Evolutionary conservation across 2,329 filamentous ascomycete genomes (phyloP), one percentile per base, ranked within the genome.

Genomic region (Aspergillus proliferans): DNA sequence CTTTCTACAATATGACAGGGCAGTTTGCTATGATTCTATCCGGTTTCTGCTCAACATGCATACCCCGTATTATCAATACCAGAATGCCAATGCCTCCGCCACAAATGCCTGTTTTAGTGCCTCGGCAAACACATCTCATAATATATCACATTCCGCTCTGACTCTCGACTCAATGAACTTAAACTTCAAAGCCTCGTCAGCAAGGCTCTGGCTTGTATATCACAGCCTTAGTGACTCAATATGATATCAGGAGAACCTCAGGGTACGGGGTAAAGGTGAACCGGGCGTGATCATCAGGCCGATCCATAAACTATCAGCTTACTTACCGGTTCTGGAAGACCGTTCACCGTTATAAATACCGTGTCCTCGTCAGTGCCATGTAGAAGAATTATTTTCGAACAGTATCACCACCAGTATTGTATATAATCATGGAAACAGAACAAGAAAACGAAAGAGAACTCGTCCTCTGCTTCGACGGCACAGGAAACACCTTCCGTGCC

Each of bases 401-500:
- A 30, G 9, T 30, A 30, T 30, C 4, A 30, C 26, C 10, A 30
- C 12, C 26, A 30, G 26, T 4, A 30, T 30, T 10, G n/a, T 22
- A 7, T 40, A 40, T 21, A 26, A 43, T 19, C 14, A 43, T 43
- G 41, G 24, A 26, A 7, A 14, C 30, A 26, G 14, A 26, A 7
- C 9, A 43, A 26, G 14, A 28, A 26, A 14, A 28, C 14, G 22
- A 30, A n/a, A 5, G 46, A 39, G 40, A 59, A 14, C 55, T 69
- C 40, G 64, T 69, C 12, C 55, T 70, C 18, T 71, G 65, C 53
- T 70, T 71, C 39, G 62, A 73, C 58, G 70, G 70, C 45, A 72
- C 71, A 0, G 68, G 68, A 1, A 71, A 70, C 46, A 68, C 63
- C 24, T 72, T 68, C 45, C 60, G 58, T 6, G 67, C 63, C 9